Base-by-base conservation (phyloP, 1,139 yeast species). In the Waltiozyma solani region DNA sequence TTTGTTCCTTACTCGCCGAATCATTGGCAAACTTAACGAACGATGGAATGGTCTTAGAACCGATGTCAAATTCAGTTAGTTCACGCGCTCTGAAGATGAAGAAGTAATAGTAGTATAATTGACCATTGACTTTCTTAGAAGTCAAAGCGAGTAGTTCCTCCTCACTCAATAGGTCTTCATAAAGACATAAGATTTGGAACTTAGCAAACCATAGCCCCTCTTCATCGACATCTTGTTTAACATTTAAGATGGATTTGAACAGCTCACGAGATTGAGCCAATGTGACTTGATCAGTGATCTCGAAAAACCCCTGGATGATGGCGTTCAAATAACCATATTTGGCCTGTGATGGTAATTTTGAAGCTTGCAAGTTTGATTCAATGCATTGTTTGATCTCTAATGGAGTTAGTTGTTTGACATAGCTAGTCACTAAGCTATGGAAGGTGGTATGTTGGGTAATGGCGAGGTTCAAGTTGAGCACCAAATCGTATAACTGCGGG, bases 21-120 rank as follows among this genome's bases (percentile, higher is more conserved):
- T 52, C 36, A 10, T 38, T 33, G 1, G 34, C 43, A 35, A 52
- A 59, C 3, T 51, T 39, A n/a, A 65, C 37, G 40, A 75, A 67
- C 1, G 46, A 40, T 0, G 42, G 36, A 13, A 56, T 25, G 15
- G 59, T 38, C 4, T 37, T 27, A 17, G 19, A 15, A 0, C 39
- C 24, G 4, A 56, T 24, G 8, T 61, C 59, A 26, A 57, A 52
- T 3, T 57, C 58, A 31, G 56, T 57, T 31, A 71, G 49, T 47
- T 78, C 85, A 31, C 73, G 53, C 12, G 68, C 47, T 46, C 82
- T 65, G 50, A 77, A 68, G 6, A 64, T 44, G 3, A 70, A 54
- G 44, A 60, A 67, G 43, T 53, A 69, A 38, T 63, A 64, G 42
- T 53, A 27, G n/a, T n/a, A n/a, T n/a, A n/a, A n/a, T n/a, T n/a